Evolutionary conservation across 2,329 filamentous ascomycete species (phyloP).

Genomic region (Cladosporium sp.): DNA sequence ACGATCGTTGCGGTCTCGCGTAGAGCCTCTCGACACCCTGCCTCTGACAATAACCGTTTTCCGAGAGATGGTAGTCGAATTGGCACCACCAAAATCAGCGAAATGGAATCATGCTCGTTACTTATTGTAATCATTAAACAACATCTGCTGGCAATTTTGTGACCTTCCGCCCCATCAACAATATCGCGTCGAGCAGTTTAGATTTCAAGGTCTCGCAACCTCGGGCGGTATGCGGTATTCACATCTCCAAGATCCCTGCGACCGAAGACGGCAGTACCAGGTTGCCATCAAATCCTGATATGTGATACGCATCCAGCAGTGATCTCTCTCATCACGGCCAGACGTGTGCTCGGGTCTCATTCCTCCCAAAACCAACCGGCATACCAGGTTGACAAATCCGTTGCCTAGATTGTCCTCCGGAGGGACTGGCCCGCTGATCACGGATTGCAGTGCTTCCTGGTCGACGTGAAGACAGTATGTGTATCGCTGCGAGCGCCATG

Average conservation of each 20-base stretch:
- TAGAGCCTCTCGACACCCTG: too few relatives aligned
- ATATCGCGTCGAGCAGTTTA: too few relatives aligned
- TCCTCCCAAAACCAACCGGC: not conserved
- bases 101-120: too few relatives aligned
- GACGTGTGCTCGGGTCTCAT: slow-evolving; percentile 9
- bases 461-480: slow-evolving; percentile 18
- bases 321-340: slow-evolving; percentile 3
- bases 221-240: slow-evolving; percentile 10
- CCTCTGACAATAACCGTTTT: too few relatives aligned
- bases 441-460: slow-evolving; percentile 13
- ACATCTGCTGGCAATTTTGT: too few relatives aligned
- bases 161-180: too few relatives aligned
- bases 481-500: slow-evolving; percentile 14
- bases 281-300: slow-evolving; percentile 8
- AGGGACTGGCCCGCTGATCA: slow-evolving; percentile 6
- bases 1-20: too few relatives aligned
- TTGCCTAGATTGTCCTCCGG: slow-evolving; percentile 1
- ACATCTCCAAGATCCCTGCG: slow-evolving; percentile 7
- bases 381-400: slow-evolving; percentile 11
- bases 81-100: too few relatives aligned
- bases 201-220: not conserved
- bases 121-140: too few relatives aligned
- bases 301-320: slow-evolving; percentile 11
- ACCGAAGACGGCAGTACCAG: slow-evolving; percentile 9
- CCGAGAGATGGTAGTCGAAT: too few relatives aligned